These are phyloP conservation scores for Pholiota adiposa DNA, from an alignment of 1,284 basidiomycete species.

Conservation along the genomic window DNA sequence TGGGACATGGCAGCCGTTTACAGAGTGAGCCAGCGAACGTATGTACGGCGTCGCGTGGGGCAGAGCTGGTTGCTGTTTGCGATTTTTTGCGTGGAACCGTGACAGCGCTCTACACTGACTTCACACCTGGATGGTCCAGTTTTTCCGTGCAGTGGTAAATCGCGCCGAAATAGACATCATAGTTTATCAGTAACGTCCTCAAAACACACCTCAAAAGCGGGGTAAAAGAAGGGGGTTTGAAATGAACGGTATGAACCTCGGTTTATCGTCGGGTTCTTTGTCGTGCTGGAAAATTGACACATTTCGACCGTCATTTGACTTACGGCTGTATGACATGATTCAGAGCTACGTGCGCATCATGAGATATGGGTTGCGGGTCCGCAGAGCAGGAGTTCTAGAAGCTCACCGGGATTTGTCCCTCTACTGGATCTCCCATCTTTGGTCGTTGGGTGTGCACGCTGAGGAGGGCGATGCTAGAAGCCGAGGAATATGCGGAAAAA, in stretches of 20 bases:
- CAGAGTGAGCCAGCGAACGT: not conserved
- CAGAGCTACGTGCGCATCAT: not conserved
- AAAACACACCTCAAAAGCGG: not conserved
- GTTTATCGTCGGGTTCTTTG: not conserved
- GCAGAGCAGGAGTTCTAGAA: too few relatives aligned
- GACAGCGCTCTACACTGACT: not conserved
- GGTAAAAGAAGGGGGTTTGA: not conserved
- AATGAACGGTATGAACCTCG: not conserved
- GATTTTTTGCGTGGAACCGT: not conserved
- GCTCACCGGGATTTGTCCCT: not conserved
- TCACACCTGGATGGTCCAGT: not conserved
- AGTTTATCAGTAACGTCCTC: not conserved
- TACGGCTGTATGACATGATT: not conserved
- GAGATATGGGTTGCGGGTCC: not conserved
- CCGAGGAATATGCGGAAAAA: too few relatives aligned
- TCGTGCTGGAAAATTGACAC: not conserved
- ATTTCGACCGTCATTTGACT: not conserved
- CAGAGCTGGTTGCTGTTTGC: not conserved
- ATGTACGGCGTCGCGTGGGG: not conserved
- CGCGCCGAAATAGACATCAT: not conserved
- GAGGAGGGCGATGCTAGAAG: too few relatives aligned
- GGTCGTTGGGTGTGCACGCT: too few relatives aligned
- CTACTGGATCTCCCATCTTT: not conserved
- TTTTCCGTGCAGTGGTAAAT: not conserved
- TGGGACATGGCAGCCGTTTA: not conserved